Conservation (phyloP, 2,329 filamentous ascomycete species). For the Cladobotryum protrusum region DNA sequence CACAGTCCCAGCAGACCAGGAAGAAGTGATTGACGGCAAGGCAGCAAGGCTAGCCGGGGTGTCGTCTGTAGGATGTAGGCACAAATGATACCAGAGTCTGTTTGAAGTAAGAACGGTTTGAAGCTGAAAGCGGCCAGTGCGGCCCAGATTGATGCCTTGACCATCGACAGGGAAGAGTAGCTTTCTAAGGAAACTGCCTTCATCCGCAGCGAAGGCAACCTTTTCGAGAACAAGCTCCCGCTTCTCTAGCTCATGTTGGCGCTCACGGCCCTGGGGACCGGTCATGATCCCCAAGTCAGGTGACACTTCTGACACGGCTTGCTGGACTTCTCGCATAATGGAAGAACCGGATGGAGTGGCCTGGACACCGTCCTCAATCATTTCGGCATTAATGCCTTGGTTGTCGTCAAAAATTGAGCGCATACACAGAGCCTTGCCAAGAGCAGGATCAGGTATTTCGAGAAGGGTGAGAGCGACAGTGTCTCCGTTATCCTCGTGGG, state of each 20-base stretch:
- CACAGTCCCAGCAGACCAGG: slow-evolving; percentile 89
- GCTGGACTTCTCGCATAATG: slow-evolving; percentile 79
- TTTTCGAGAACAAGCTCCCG: slow-evolving; percentile 81
- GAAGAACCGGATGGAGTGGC: slow-evolving; percentile 69
- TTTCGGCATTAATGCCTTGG: slow-evolving; percentile 91
- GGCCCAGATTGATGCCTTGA: slow-evolving; percentile 75
- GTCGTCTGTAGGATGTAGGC: slow-evolving; percentile 86
- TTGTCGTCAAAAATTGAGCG: slow-evolving; percentile 88
- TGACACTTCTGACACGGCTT: slow-evolving; percentile 68
- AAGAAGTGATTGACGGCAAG: slow-evolving; percentile 64
- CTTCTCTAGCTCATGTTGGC: slow-evolving; percentile 73
- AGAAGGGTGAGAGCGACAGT: slow-evolving; percentile 86
- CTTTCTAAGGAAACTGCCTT: slow-evolving; percentile 74
- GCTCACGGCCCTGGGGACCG: slow-evolving; percentile 61
- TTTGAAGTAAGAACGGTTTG: slow-evolving; percentile 69
- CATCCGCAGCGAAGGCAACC: slow-evolving; percentile 72
- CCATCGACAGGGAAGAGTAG: slow-evolving; percentile 73
- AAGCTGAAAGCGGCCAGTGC: slow-evolving; percentile 72
- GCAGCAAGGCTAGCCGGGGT: slow-evolving; percentile 68
- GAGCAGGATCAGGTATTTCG: slow-evolving; percentile 70
- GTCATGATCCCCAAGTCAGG: slow-evolving; percentile 72
- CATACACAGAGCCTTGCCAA: slow-evolving; percentile 85
- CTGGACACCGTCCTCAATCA: slow-evolving; percentile 92
- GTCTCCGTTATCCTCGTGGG: slow-evolving; percentile 66
- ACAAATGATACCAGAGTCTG: slow-evolving; percentile 91